Evolutionary conservation across 1,139 yeast genomes (phyloP).

Genomic region (Debaryomyces coudertii): DNA sequence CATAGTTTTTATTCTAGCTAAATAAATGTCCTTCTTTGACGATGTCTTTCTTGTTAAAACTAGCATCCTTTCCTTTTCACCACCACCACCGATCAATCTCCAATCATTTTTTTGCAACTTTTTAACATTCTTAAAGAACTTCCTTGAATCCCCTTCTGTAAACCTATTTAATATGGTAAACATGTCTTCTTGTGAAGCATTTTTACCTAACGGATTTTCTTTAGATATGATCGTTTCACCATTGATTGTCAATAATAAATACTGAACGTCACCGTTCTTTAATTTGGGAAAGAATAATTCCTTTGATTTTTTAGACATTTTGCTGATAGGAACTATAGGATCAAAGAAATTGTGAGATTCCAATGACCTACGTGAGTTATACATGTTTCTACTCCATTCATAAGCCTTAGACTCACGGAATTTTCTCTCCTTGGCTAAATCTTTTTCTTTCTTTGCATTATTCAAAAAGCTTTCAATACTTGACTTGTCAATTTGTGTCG

Average conservation of each 20-base stretch:
- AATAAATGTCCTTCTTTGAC: constrained; percentile 14
- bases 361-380: constrained; percentile 41
- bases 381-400: constrained; percentile 51
- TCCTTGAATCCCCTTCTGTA: constrained; percentile 30
- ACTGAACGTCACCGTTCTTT: constrained; percentile 29
- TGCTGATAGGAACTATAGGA: constrained; percentile 27
- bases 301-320: constrained; percentile 3
- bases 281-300: constrained; percentile 17
- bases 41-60: constrained; percentile 26
- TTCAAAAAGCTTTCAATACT: constrained; percentile 43
- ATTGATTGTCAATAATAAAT: constrained; percentile 47
- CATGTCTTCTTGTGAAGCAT: constrained; percentile 45
- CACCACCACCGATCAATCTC: constrained; percentile 40
- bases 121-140: constrained; percentile 30
- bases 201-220: constrained; percentile 44
- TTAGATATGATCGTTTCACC: constrained; percentile 44
- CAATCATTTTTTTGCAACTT: constrained; percentile 35
- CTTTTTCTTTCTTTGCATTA: constrained; percentile 44
- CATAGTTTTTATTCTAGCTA: constrained; percentile 26
- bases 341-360: constrained; percentile 55
- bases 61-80: constrained; percentile 19
- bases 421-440: constrained; percentile 42
- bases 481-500: constrained; percentile 6
- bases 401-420: constrained; percentile 55
- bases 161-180: constrained; percentile 48